Evolutionary conservation across 2,329 filamentous ascomycete genomes (phyloP).

Genomic region (Orbilia javanica): DNA sequence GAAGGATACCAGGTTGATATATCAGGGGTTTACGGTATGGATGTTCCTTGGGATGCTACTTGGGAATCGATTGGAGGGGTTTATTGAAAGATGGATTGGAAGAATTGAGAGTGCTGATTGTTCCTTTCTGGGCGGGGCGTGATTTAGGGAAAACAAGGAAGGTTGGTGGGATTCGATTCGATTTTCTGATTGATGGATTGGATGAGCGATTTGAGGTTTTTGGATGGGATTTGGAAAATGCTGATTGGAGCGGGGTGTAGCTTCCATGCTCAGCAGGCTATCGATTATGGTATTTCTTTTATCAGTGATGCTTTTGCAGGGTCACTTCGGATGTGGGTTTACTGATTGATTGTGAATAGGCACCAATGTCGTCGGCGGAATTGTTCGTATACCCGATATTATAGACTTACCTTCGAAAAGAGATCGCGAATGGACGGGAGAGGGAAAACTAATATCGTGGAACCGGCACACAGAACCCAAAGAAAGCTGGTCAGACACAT

Average conservation of each 20-base stretch:
- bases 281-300: slow-evolving; percentile 85
- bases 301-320: slow-evolving; percentile 56
- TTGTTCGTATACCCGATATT: slow-evolving; percentile 64
- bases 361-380: slow-evolving; percentile 97
- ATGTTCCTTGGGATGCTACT: background rate
- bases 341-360: slow-evolving; percentile 70
- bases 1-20: slow-evolving; percentile 75
- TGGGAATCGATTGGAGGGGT: background rate
- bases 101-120: slow-evolving; percentile 15
- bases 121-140: background rate
- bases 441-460: background rate
- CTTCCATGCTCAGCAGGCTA: slow-evolving; percentile 97
- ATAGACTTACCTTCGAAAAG: background rate
- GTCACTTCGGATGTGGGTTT: slow-evolving; percentile 61
- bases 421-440: background rate
- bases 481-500: slow-evolving; percentile 93
- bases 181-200: background rate
- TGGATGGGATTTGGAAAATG: background rate
- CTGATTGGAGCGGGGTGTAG: slow-evolving; percentile 68
- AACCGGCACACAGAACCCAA: slow-evolving; percentile 76
- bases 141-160: slow-evolving; percentile 57
- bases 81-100: background rate
- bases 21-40: slow-evolving; percentile 76
- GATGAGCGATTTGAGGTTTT: slow-evolving; percentile 16
- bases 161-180: slow-evolving; percentile 36